Percentiles rank a stretch among this genome's conserved stretches.
Conservation (phyloP, 2,329 filamentous ascomycete species). For the Diaporthe destruens region DNA sequence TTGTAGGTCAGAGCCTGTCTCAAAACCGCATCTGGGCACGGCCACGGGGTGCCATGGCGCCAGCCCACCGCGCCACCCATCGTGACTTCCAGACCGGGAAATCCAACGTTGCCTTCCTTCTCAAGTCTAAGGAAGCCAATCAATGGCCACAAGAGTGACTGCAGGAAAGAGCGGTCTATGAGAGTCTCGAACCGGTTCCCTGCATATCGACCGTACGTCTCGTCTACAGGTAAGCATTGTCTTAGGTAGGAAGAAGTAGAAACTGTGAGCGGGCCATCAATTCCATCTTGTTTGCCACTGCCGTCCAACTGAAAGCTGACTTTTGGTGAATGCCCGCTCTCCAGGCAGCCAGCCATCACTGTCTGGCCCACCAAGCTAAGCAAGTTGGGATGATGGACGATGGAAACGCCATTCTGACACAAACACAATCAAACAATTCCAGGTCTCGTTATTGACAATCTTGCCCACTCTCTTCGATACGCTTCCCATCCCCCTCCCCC, state of each 20-base stretch:
- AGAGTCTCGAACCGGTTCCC: constrained; percentile 14
- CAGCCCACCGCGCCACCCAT: constrained; percentile 9
- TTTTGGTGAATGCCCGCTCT: neutral
- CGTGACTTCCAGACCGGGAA: constrained; percentile 26
- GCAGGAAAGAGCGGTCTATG: neutral
- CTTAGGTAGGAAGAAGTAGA: too few relatives aligned
- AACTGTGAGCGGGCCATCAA: neutral
- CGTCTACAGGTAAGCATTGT: neutral
- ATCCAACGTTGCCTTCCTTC: constrained; percentile 4
- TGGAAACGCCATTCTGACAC: neutral
- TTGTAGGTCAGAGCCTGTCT: constrained; percentile 1
- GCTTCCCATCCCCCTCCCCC: neutral
- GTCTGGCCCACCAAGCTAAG: neutral
- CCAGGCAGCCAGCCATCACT: too few relatives aligned
- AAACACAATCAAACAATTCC: neutral
- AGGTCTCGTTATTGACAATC: neutral
- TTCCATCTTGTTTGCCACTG: neutral
- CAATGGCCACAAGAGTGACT: neutral
- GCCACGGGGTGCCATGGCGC: neutral
- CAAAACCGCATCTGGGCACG: neutral
- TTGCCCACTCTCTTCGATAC: neutral
- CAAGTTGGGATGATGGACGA: neutral
- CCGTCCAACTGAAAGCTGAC: neutral
- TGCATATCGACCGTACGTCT: neutral
- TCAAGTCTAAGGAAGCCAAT: neutral